Percentiles rank a stretch among this genome's conserved stretches.
Conservation (phyloP, 495 filamentous ascomycete species). For the Monascus purpureus region DNA sequence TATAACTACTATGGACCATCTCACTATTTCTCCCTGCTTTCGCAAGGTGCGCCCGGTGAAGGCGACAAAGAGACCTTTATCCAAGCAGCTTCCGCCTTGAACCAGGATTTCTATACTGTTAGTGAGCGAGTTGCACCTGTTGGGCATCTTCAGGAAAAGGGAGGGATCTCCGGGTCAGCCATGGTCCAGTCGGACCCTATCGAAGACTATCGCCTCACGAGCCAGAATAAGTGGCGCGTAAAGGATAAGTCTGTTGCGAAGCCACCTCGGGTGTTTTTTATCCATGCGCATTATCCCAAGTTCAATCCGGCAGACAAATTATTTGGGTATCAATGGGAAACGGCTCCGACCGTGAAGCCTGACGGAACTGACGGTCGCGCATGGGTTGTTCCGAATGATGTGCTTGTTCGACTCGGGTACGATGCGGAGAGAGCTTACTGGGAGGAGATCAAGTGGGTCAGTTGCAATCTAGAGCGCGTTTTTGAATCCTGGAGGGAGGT, state of each 20-base stretch:
- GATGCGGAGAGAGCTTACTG: slow-evolving; percentile 29
- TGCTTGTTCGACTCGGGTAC: slow-evolving; percentile 15
- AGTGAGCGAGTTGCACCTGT: slow-evolving; percentile 11
- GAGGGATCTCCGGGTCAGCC: slow-evolving; percentile 7
- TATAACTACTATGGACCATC: slow-evolving; percentile 41
- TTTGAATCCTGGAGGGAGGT: slow-evolving; percentile 12
- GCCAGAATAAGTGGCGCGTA: slow-evolving; percentile 8
- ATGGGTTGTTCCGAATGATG: slow-evolving; percentile 9
- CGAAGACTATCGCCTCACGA: slow-evolving; percentile 15
- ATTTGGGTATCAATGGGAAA: slow-evolving; percentile 5
- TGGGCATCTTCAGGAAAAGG: slow-evolving; percentile 6
- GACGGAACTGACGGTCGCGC: not conserved
- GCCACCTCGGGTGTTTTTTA: slow-evolving; percentile 19
- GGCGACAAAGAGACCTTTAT: slow-evolving; percentile 48
- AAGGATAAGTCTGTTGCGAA: slow-evolving; percentile 6
- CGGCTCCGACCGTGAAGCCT: slow-evolving; percentile 1
- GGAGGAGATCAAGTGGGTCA: slow-evolving; percentile 17
- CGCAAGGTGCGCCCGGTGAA: slow-evolving; percentile 32
- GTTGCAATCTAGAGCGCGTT: slow-evolving; percentile 13
- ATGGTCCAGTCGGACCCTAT: slow-evolving; percentile 20
- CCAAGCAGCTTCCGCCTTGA: slow-evolving; percentile 29
- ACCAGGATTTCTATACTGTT: slow-evolving; percentile 26
- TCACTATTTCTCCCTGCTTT: slow-evolving; percentile 37
- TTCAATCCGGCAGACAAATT: slow-evolving; percentile 20
- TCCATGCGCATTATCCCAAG: slow-evolving; percentile 28